Base-by-base conservation (phyloP, 768 basidiomycete species). In the Saitozyma sp. region DNA sequence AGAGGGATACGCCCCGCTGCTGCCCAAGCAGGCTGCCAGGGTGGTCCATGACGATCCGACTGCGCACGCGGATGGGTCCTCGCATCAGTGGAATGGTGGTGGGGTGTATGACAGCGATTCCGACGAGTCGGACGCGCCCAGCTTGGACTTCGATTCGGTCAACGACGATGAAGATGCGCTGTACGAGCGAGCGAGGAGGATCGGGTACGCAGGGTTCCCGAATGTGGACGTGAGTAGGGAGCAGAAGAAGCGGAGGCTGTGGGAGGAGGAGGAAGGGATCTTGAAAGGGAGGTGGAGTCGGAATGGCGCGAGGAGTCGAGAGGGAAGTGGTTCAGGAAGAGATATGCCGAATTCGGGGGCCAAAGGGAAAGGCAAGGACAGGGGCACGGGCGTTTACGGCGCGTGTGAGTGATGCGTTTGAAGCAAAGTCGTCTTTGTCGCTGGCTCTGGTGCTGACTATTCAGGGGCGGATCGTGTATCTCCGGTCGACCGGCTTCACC, bases 201-300 rank as follows among this genome's bases (percentile, higher is more conserved):
- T 91, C 63, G 83, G 94, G 29, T 97, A 94, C 80, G 92, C 92
- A 75, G 85, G 90, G 71, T 95, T 94, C 75, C 93, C 92, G 0
- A 86, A 86, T 59, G 87, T 93, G 63, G 93, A 95, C 71, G 89
- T 91, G 53, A 92, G 89, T 80, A 86, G 88, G 29, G 90, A 93
- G 63, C 75, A 75, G 16, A 90, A 89, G 17, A 81, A 86, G 63
- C 79, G 80, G 40, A 76, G 81, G 51, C 88, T 90, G 78, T 89
- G 90, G 86, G 85, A 87, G 60, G 90, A 92, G 71, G 92, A 96
- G 78, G 90, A 94, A 74, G 84, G 89, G 46, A 87, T 93, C 42
- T 75, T 94, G 67, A 81, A 86, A 50, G 86, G 91, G 66, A 87
- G 88, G 78, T 84, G 89, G 62, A 65, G 73, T 10, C 54, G 61